These are phyloP conservation scores for Diversispora eburnea DNA, from an alignment of 192 early-diverging fungal species.

Conservation along the genomic window DNA sequence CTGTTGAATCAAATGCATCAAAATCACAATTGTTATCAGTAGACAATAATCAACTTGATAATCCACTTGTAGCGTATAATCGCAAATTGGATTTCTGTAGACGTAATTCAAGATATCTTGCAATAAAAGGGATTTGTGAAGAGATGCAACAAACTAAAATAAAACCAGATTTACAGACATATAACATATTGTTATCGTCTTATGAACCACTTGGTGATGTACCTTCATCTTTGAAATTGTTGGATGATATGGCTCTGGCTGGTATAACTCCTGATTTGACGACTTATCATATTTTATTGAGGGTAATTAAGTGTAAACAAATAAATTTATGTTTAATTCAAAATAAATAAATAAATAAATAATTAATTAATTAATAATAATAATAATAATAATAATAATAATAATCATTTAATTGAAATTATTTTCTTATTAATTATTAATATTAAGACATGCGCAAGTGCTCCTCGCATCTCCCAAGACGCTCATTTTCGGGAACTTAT, in stretches of 20 bases:
- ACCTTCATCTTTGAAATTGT: neutral
- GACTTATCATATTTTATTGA: conserved; percentile 6
- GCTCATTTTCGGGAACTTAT: neutral
- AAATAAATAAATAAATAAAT: no score
- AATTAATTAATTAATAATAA: no score
- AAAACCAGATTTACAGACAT: neutral
- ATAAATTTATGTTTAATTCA: neutral
- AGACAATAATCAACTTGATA: neutral
- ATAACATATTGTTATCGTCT: neutral
- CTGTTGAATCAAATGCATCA: no score
- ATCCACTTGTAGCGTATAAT: neutral
- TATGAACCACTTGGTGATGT: neutral
- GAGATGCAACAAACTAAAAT: neutral
- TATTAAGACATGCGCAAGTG: neutral
- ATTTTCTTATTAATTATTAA: neutral
- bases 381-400: no score
- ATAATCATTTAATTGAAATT: neutral
- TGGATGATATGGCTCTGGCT: conserved; percentile 1
- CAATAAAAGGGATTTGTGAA: neutral
- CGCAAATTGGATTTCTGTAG: neutral
- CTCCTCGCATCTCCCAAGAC: neutral
- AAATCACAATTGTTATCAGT: no score
- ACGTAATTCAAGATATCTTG: neutral
- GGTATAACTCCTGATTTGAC: neutral
- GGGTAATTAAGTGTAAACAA: neutral